Base-by-base conservation (phyloP, 495 filamentous ascomycete genomes). In the Aspergillus cristatus region DNA sequence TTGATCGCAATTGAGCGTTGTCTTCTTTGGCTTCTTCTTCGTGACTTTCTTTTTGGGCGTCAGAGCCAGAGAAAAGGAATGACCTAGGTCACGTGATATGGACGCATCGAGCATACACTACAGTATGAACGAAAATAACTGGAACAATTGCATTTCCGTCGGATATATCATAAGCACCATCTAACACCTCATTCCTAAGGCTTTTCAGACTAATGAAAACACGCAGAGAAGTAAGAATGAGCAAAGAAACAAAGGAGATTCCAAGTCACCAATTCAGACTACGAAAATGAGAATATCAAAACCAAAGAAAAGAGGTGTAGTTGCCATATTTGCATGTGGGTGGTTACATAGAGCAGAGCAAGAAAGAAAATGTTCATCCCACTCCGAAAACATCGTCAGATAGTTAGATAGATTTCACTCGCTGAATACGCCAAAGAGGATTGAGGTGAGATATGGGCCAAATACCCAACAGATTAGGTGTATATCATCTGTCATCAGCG, bases 401-500 rank as follows among this genome's bases (percentile, higher is more conserved):
- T 33, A 43, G 34, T 47, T 35, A 37, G 37, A 39, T 34, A 34
- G 31, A 42, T 48, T 18, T 28, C 22, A 45, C 16, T 41, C 42
- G 31, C 42, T 41, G 33, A 39, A 38, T 40, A 46, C 47, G 41
- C 47, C 46, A 48, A 24, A 50, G 38, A 42, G 41, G 16, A 42
- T 38, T 38, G 41, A 41, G 41, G 28, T 42, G 30, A 41, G 42
- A 24, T 4, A 45, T 44, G 40, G 34, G 29, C 39, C 33, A 20
- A 1, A 18, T 29, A 29, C 44, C 43, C 42, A 50, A 35, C 34
- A 37, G 35, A 46, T 50, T 50, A 45, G 40, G 38, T 48, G 46
- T 53, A 52, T 47, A 43, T 53, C 46, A 50, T 46, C 40, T 45
- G 40, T 48, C 53, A 43, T 55, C 43, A 42, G 48, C 38, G 32